A percentile compares a stretch with the other conserved stretches of the same genome.
Conservation (phyloP, 345 rosid genomes). For the Firmiana major region DNA sequence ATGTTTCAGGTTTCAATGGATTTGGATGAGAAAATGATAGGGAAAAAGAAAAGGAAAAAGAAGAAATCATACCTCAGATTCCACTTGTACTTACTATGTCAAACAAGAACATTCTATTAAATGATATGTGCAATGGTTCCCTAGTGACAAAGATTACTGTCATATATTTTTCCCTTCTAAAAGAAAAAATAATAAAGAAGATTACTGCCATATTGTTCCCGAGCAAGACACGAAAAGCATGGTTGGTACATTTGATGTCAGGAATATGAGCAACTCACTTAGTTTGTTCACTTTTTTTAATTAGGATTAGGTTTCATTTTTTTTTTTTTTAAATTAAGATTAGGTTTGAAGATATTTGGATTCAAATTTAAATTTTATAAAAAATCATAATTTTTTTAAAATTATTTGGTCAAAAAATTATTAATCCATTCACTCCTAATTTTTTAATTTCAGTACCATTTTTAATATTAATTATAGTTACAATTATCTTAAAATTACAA, state of each 20-base stretch:
- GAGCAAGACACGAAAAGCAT: neutral
- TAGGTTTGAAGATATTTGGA: too few relatives aligned
- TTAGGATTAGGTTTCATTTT: too few relatives aligned
- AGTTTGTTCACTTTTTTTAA: neutral
- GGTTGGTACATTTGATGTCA: neutral
- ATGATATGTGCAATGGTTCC: too few relatives aligned
- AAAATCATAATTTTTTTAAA: neutral
- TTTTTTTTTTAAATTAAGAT: too few relatives aligned
- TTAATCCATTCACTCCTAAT: neutral
- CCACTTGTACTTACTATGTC: constrained; percentile 13
- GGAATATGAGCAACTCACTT: neutral
- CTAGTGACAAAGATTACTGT: too few relatives aligned
- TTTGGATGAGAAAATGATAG: neutral
- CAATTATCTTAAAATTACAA: too few relatives aligned
- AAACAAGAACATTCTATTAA: too few relatives aligned
- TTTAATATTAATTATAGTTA: too few relatives aligned
- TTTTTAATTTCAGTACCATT: too few relatives aligned
- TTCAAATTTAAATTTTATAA: too few relatives aligned
- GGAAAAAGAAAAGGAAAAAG: neutral
- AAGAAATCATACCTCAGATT: neutral
- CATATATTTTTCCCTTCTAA: too few relatives aligned
- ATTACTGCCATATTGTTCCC: neutral
- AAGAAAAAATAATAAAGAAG: too few relatives aligned
- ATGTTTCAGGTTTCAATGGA: neutral
- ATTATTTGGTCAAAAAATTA: neutral